Evolutionary conservation across 129 eudicot genomes (phyloP), one percentile per base, ranked within the genome.

Genomic region (Centrapalus pauciflorus): DNA sequence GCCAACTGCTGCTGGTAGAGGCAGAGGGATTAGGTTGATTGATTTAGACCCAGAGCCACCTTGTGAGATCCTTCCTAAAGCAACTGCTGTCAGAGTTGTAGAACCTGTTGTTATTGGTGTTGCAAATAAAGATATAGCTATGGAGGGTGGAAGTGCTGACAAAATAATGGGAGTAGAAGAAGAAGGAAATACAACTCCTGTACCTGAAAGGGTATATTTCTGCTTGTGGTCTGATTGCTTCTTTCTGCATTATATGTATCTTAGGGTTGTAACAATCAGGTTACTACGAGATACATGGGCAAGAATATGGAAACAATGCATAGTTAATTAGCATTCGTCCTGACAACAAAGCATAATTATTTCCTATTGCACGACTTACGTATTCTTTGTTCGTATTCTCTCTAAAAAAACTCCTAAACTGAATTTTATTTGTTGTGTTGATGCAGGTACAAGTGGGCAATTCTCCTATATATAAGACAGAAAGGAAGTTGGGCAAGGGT

Each of bases 401-500:
- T 21, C 23, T 59, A 14, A 21, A 17, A 11, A 3, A 10, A n/a
- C 55, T 43, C 2, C 8, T 61, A 26, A 28, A 13, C 8, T 17
- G 25, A 13, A 5, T 51, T 24, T 33, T 16, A 26, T 28, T 46
- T 69, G 37, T 41, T 72, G 14, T 27, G 62, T 46, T 71, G 67
- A 21, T 77, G 79, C 72, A 90, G 98, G 98, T 94, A 61, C 97
- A 86, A 84, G 97, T 94, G 69, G 95, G 95, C 16, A 94, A 71
- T 74, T 94, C 99, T 50, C 99, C 99, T 59, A 27, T 80, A 20
- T 94, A 89, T 62, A 89, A 84, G 82, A 81, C 90, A 3, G 96
- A 94, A 78, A 82, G 97, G 79, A 94, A 94, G 74, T 70, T 94
- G 82, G 99, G 99, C 19, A 94, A 94, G 80, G 99, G 99, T 80